These are phyloP conservation scores for Acacia pycnantha DNA, from an alignment of 331 rosid species.

Conservation along the genomic window DNA sequence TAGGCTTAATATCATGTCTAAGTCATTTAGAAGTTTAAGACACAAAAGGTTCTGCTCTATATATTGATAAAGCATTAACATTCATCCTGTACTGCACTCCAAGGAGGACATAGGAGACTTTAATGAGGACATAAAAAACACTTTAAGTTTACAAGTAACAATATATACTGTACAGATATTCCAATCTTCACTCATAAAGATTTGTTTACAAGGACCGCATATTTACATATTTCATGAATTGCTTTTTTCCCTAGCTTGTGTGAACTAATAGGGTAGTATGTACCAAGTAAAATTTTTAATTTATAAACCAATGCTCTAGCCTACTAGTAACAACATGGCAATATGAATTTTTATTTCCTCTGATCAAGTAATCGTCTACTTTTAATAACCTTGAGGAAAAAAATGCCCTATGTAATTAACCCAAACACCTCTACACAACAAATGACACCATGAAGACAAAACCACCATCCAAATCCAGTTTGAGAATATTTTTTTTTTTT, in stretches of 20 bases:
- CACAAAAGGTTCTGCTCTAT: no score
- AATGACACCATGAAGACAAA: background rate
- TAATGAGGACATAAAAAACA: background rate
- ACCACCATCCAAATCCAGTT: background rate
- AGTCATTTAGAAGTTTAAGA: no score
- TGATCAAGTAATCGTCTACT: background rate
- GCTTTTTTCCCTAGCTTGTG: background rate
- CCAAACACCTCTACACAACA: no score
- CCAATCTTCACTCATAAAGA: constrained; percentile 16
- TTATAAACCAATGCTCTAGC: background rate
- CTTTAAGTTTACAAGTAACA: background rate
- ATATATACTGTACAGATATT: background rate
- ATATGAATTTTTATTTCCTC: background rate
- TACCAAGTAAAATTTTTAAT: background rate
- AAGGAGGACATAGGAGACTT: constrained; percentile 25
- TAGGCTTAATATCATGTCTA: no score
- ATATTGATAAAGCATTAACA: no score
- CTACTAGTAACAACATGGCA: background rate
- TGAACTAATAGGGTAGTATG: background rate
- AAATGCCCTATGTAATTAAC: background rate
- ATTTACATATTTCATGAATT: background rate
- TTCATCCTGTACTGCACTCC: constrained; percentile 83
- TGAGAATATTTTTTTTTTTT: no score
- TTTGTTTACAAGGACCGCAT: background rate
- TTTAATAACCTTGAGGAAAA: background rate